Evolutionary conservation across 495 filamentous ascomycete genomes (phyloP).

Genomic region (Hypoxylon perforatum): DNA sequence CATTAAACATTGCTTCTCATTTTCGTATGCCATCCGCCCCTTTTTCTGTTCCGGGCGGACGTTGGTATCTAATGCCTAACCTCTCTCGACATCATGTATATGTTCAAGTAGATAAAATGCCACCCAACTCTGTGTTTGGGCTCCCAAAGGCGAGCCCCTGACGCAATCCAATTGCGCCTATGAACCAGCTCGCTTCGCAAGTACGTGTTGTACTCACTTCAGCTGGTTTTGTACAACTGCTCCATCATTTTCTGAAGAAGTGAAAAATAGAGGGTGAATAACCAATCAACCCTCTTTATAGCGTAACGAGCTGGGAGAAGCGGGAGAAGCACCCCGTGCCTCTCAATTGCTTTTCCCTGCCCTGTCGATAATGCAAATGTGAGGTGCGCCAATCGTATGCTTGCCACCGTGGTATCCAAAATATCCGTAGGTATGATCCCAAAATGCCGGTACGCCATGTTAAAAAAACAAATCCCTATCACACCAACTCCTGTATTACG

Average conservation of each 20-base stretch:
- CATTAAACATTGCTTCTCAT: constrained; percentile 44
- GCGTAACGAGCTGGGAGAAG: constrained; percentile 13
- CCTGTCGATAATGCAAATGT: constrained; percentile 42
- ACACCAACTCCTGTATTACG: constrained; percentile 14
- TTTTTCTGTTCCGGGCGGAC: constrained; percentile 39
- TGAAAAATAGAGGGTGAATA: constrained; percentile 11
- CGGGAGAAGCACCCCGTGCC: constrained; percentile 34
- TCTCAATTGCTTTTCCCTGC: constrained; percentile 36
- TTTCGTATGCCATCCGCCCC: constrained; percentile 46
- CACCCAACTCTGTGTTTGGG: constrained; percentile 17
- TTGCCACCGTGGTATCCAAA: constrained; percentile 48
- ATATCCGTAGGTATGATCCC: constrained; percentile 36
- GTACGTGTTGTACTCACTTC: constrained; percentile 15
- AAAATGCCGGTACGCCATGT: constrained; percentile 42
- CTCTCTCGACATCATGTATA: constrained; percentile 30
- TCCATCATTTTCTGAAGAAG: constrained; percentile 24
- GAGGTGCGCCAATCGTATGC: constrained; percentile 46
- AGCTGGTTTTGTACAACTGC: constrained; percentile 26
- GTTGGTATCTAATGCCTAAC: constrained; percentile 48
- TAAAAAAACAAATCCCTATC: constrained; percentile 25
- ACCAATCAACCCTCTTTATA: constrained; percentile 6
- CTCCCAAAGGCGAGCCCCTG: constrained; percentile 18
- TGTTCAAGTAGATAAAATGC: constrained; percentile 36
- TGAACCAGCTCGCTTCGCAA: constrained; percentile 28
- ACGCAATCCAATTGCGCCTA: constrained; percentile 28